Conservation (phyloP, 129 eudicot genomes). For the Flaveria linearis region DNA sequence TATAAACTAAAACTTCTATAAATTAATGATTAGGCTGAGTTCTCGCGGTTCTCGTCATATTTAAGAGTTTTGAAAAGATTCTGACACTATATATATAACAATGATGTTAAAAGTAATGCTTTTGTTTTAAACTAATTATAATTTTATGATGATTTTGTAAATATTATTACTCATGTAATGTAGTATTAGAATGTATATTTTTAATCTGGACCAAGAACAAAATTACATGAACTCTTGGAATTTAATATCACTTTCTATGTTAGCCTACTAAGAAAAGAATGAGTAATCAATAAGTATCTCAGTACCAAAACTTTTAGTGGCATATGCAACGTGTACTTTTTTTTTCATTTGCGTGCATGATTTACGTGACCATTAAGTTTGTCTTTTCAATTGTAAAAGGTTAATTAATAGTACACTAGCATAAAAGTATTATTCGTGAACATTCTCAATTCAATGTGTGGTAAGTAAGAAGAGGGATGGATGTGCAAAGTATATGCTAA, state of each 20-base stretch:
- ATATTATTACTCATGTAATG: no score
- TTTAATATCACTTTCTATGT: not conserved
- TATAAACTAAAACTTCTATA: no score
- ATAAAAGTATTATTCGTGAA: constrained; percentile 11
- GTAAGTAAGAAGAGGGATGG: not conserved
- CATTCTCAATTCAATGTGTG: constrained; percentile 1
- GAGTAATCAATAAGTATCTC: not conserved
- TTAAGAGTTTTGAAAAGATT: no score
- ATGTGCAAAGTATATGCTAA: constrained; percentile 15
- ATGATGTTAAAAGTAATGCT: no score
- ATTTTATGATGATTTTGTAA: no score
- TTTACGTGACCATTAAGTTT: not conserved
- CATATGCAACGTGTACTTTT: not conserved
- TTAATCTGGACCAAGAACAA: no score
- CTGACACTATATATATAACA: not conserved
- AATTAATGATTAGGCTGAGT: no score
- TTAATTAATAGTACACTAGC: not conserved
- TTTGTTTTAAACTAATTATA: no score
- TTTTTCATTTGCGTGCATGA: no score
- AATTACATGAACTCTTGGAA: no score
- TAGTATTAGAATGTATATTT: no score
- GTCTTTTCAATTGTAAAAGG: constrained; percentile 11
- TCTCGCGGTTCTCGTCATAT: no score
- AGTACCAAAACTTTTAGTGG: not conserved
- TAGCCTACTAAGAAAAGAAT: not conserved